Percentiles rank a stretch among this genome's conserved stretches.
These are phyloP conservation scores for Cokeromyces recurvatus DNA, from an alignment of 371 early-diverging fungal species.

Conservation along the genomic window DNA sequence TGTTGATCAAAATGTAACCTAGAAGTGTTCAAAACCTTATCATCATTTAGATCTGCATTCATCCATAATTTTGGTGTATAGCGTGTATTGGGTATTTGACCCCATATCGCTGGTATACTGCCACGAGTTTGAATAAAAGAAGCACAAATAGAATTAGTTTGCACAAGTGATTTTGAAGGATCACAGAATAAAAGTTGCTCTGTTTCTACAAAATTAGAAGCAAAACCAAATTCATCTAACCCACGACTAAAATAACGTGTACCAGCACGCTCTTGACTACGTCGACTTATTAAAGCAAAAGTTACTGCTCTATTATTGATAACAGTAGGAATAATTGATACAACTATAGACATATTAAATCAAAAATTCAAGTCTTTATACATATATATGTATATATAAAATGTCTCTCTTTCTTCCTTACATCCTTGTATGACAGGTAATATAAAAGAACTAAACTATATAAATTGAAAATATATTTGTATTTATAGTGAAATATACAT, in stretches of 20 bases:
- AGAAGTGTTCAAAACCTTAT: slow-evolving; percentile 48
- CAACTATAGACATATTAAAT: slow-evolving; percentile 42
- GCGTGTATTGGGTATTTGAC: slow-evolving; percentile 81
- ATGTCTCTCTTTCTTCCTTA: too few species aligned
- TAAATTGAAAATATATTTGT: background rate
- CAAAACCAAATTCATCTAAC: slow-evolving; percentile 85
- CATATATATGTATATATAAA: too few species aligned
- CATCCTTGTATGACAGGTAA: slow-evolving; percentile 91
- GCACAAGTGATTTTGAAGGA: slow-evolving; percentile 10
- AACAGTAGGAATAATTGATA: slow-evolving; percentile 39
- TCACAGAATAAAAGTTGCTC: slow-evolving; percentile 82
- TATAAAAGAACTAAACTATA: slow-evolving; percentile 69
- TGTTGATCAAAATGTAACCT: slow-evolving; percentile 70
- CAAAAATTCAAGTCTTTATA: too few species aligned
- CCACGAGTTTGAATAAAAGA: slow-evolving; percentile 95
- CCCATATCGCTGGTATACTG: slow-evolving; percentile 96
- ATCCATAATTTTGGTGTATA: slow-evolving; percentile 84
- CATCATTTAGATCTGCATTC: slow-evolving; percentile 41
- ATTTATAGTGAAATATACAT: too few species aligned
- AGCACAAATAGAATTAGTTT: slow-evolving; percentile 29
- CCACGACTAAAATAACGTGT: slow-evolving; percentile 96
- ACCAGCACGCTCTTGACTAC: slow-evolving; percentile 69
- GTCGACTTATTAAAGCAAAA: slow-evolving; percentile 77
- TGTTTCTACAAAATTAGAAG: slow-evolving; percentile 98
- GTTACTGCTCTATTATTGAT: slow-evolving; percentile 58